Evolutionary conservation across 352 stramenopile genomes (phyloP).

Genomic region (Globisporangium takayamanum): DNA sequence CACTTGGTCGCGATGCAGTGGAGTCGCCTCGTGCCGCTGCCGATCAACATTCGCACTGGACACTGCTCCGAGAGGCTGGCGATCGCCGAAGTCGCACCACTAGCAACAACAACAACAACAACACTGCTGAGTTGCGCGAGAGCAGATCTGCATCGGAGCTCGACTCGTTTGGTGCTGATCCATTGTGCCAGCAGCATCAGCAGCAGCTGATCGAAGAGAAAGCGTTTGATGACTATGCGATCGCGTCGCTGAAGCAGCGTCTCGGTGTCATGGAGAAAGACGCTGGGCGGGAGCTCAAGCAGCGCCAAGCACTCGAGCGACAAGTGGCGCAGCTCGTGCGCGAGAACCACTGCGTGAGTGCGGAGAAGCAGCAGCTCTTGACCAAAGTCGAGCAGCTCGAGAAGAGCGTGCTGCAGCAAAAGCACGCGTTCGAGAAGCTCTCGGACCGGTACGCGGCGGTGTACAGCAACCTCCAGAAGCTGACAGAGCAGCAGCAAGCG

Average conservation of each 20-base stretch:
- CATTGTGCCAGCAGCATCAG: constrained; percentile 12
- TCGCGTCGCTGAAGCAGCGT: constrained; percentile 40
- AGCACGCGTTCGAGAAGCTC: constrained; percentile 64
- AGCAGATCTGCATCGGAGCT: neutral
- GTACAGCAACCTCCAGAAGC: constrained; percentile 52
- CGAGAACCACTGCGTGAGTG: constrained; percentile 34
- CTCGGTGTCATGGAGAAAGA: constrained; percentile 43
- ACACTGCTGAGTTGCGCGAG: constrained; percentile 10
- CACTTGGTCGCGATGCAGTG: constrained; percentile 40
- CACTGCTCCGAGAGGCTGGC: constrained; percentile 16
- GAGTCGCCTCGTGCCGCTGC: constrained; percentile 52
- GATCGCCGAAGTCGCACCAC: neutral
- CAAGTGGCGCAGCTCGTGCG: constrained; percentile 25
- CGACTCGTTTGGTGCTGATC: neutral
- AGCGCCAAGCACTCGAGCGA: constrained; percentile 30
- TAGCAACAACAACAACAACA: constrained; percentile 10
- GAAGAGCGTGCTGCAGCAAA: constrained; percentile 36
- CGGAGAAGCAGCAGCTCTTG: constrained; percentile 30
- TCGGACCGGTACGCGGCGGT: constrained; percentile 42
- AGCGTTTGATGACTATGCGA: constrained; percentile 31
- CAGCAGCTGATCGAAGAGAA: constrained; percentile 23
- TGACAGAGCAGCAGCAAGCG: constrained; percentile 31
- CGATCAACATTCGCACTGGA: constrained; percentile 37
- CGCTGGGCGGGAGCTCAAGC: constrained; percentile 11
- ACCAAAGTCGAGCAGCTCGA: constrained; percentile 40